Base-by-base conservation (phyloP, 768 basidiomycete genomes). In the Pulveroboletus sp. region DNA sequence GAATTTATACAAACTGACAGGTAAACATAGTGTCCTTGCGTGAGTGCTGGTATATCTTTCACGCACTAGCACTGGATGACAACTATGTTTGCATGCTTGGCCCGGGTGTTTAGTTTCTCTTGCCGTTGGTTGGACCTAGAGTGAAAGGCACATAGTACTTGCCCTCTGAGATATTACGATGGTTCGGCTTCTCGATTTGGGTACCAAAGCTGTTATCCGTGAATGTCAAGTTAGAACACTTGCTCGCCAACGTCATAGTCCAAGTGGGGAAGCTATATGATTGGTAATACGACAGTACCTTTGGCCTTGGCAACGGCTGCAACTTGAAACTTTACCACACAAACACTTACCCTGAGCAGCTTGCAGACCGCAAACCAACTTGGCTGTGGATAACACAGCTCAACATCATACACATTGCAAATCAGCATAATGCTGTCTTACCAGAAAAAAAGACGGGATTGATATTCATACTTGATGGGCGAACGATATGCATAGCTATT, bases 361-460 rank as follows among this genome's bases (percentile, higher is more conserved):
- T 11, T 53, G 47, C 19, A 64, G 51, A 48, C 61, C 64, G 20
- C 41, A 47, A n/a, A 32, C 29, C 7, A 64, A 23, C 21, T 52
- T 40, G 40, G 54, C 63, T 64, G 34, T 20, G 32, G 23, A n/a
- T 43, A 7, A 40, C 12, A n/a, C n/a, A n/a, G n/a, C n/a, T n/a
- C n/a, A n/a, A n/a, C 8, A 34, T 33, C 4, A 46, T 38, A 23
- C 24, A 14, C n/a, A 17, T 6, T 23, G 24, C n/a, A 19, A 12
- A 21, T 31, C 8, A 41, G 23, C 7, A 10, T 20, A 2, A 36
- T 43, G 5, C 7, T 2, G 16, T 8, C 36, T 43, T 32, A 58
- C 64, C 56, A 14, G 46, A 47, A 36, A 61, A n/a, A 63, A 7
- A 64, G 3, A n/a, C 54, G 53, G n/a, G 48, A 53, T 43, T 64